Evolutionary conservation across 441 rosid species (phyloP).

Genomic region (Adansonia rubrostipa): DNA sequence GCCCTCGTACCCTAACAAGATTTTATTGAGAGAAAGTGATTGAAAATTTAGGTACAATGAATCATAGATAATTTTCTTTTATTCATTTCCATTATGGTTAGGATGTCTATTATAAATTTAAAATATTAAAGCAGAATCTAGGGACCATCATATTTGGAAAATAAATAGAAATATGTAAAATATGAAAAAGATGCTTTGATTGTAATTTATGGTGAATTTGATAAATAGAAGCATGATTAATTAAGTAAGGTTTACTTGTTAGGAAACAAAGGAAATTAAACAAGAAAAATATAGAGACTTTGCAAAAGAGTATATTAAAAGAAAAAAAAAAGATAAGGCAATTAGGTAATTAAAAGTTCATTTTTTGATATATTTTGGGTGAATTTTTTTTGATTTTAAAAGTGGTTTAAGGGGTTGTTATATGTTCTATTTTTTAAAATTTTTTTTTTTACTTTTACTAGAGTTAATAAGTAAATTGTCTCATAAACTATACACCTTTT

Average conservation of each 20-base stretch:
- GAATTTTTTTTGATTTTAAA: not conserved
- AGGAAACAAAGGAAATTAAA: constrained; percentile 18
- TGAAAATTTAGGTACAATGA: constrained; percentile 16
- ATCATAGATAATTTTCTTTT: not conserved
- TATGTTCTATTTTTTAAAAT: no score
- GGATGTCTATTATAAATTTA: not conserved
- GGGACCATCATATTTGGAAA: not conserved
- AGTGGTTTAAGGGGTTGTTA: not conserved
- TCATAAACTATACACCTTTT: no score
- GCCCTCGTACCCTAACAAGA: constrained; percentile 39
- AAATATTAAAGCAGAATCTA: not conserved
- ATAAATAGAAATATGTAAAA: not conserved
- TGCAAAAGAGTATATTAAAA: not conserved
- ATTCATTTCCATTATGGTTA: not conserved
- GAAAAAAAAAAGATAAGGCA: not conserved
- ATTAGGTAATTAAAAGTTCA: not conserved
- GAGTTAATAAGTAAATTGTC: not conserved
- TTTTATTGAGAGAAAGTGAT: constrained; percentile 31
- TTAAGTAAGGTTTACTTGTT: constrained; percentile 24
- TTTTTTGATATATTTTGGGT: not conserved
- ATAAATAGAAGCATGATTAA: not conserved
- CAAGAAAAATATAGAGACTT: constrained; percentile 1
- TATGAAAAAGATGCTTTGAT: not conserved
- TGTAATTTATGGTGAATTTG: constrained; percentile 18
- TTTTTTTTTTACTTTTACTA: not conserved